A percentile compares a stretch with the other conserved stretches of the same genome.
phyloP scores from a whole-genome alignment of 345 rosid species.

The Citrus australasica region DNA sequence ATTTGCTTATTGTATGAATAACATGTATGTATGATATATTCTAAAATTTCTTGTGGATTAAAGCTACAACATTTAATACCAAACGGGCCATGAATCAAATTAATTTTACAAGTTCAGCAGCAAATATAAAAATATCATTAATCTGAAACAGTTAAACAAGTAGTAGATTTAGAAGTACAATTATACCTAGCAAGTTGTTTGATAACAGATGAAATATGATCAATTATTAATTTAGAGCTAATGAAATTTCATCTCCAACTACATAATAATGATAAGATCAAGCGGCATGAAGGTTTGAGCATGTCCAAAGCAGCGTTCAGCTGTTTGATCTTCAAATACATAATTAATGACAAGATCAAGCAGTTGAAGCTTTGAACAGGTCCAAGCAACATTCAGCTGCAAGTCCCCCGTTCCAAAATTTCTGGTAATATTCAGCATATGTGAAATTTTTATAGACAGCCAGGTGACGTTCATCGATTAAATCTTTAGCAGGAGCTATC shows the following conservation, averaged over 20 bases:
- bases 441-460: conserved; percentile 19
- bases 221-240: background rate
- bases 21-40: too few relatives aligned
- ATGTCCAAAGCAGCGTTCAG: too few relatives aligned
- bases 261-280: too few relatives aligned
- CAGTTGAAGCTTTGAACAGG: conserved; percentile 36
- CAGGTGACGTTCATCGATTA: conserved; percentile 20
- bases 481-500: conserved; percentile 20
- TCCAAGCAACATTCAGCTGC: conserved; percentile 52
- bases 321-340: background rate
- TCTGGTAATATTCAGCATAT: background rate
- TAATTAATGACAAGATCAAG: background rate
- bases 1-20: too few relatives aligned
- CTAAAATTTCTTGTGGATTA: too few relatives aligned
- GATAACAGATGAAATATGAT: background rate
- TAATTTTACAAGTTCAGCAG: background rate
- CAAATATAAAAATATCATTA: background rate
- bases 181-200: background rate
- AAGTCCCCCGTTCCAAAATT: conserved; percentile 61
- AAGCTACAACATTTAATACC: too few relatives aligned
- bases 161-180: background rate
- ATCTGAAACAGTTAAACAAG: too few relatives aligned
- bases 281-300: too few relatives aligned
- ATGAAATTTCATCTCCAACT: background rate
- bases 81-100: background rate